Evolutionary conservation across 192 early-diverging fungal species (phyloP), one percentile per base, ranked within the genome.

Genomic region (Fimicolochytrium jonesii): DNA sequence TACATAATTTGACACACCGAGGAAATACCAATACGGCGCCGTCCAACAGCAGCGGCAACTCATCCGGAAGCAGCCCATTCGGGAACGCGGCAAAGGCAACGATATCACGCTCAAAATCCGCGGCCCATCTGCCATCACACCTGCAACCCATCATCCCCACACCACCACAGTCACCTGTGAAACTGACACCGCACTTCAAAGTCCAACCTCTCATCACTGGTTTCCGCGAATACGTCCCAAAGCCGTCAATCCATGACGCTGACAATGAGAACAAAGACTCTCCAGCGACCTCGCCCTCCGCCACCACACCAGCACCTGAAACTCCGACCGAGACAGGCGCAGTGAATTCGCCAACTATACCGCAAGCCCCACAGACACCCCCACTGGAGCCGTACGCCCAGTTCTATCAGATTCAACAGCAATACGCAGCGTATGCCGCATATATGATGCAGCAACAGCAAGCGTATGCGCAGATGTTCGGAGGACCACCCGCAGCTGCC

Each of bases 361-460:
- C 7, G 53, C 53, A 35, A 55, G n/a, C 32, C 13, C 53, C 3
- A 34, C 53, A 18, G 32, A 13, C 35, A 20, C 29, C 29, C 23
- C 10, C 37, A 17, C 48, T 50, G 22, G 4, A 3, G 5, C 48
- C n/a, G 23, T 30, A 2, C 20, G n/a, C 23, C 48, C 48, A 15
- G 26, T 17, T 50, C 48, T 55, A 55, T 55, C 53, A 55, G 35
- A 30, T 36, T n/a, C 53, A 55, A 18, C 53, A 55, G 35, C 26
- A 55, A 15, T 15, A n/a, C 32, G 53, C 53, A 18, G 53, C 53
- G n/a, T 55, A 55, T 20, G 18, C 31, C n/a, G 35, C 35, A 18
- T 55, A 55, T 37, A 37, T 55, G 53, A 55, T 55, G 53, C 31
- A 55, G 33, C 53, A 55, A 25, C 53, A 55, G 35, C 53, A 33